Base-by-base conservation (phyloP, 768 basidiomycete species). In the Suillus clintonianus region DNA sequence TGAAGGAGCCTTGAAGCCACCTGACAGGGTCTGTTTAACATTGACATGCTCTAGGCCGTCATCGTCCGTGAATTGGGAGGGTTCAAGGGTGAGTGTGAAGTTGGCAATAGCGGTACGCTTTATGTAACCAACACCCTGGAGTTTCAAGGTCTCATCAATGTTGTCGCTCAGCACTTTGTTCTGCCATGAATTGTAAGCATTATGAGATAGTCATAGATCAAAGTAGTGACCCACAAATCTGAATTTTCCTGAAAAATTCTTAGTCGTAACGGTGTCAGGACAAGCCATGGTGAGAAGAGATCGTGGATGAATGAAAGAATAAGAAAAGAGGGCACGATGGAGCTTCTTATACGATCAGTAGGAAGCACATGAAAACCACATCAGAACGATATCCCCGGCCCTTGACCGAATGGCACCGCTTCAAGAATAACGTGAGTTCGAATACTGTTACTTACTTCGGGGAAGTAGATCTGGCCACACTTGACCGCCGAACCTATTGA, bases 111-210 rank as follows among this genome's bases (percentile, higher is more conserved):
- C 79, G 65, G 80, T 85, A 62, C 89, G 83, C 66, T 79, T 87
- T n/a, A 85, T 62, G 89, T 89, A 91, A 60, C 85, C 67, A 30
- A 91, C 81, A 48, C 89, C 89, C 72, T 90, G 89, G 11, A 87
- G 77, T 37, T 72, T 68, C 45, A 91, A 82, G 62, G 90, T 86
- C 43, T 77, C 76, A 64, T 90, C 89, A 7, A 82, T 81, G 24
- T 72, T 67, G 63, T 86, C 87, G 55, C 85, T 87, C 43, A 89
- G 79, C 1, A 75, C 59, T 74, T 87, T 90, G 78, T 89, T 89
- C 89, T 90, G 65, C 24, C 48, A 57, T 19, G 37, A 39, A 57
- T 30, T 19, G 3, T 41, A 10, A 41, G 27, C 1, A 19, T 41
- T 27, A 13, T 27, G 39, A 6, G 15, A 13, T 30, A 30, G 27